Percentiles rank a stretch among this genome's conserved stretches.
Conservation (phyloP, 2,329 filamentous ascomycete genomes). For the Aphanocladium album region DNA sequence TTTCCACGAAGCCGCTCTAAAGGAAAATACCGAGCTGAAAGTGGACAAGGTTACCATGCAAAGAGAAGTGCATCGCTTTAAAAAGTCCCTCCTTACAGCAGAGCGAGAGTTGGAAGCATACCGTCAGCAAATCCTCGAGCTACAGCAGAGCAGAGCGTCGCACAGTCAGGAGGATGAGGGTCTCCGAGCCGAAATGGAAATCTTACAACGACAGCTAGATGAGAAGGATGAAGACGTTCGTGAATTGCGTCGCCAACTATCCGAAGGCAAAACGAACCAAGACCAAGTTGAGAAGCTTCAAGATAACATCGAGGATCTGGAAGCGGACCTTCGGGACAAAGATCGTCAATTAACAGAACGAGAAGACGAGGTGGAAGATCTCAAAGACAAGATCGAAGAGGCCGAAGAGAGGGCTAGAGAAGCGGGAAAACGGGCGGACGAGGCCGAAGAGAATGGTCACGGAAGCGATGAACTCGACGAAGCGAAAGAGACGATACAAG, state of each 20-base stretch:
- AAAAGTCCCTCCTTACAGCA: conserved; percentile 75
- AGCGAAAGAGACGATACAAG: conserved; percentile 53
- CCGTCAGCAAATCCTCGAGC: conserved; percentile 72
- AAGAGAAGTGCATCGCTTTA: conserved; percentile 77
- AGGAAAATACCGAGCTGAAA: conserved; percentile 94
- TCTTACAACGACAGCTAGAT: conserved; percentile 51
- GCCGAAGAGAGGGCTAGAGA: conserved; percentile 55
- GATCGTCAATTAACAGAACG: conserved; percentile 67
- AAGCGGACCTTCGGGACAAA: conserved; percentile 70
- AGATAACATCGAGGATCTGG: conserved; percentile 70
- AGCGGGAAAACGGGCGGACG: conserved; percentile 43
- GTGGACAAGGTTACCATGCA: conserved; percentile 88
- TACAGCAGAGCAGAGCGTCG: conserved; percentile 71
- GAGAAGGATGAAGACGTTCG: conserved; percentile 57
- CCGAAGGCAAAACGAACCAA: conserved; percentile 50
- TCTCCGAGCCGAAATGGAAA: conserved; percentile 56
- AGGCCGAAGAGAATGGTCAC: conserved; percentile 54
- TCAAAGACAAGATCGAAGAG: conserved; percentile 52
- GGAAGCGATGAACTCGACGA: conserved; percentile 48
- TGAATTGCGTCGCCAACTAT: conserved; percentile 54
- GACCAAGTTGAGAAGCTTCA: conserved; percentile 62
- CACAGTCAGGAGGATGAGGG: conserved; percentile 68
- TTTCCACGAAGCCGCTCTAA: conserved; percentile 81
- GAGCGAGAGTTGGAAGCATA: conserved; percentile 85
- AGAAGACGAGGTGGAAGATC: conserved; percentile 67